Evolutionary conservation across 2,329 filamentous ascomycete genomes (phyloP).

Genomic region (Monosporascus ibericus): DNA sequence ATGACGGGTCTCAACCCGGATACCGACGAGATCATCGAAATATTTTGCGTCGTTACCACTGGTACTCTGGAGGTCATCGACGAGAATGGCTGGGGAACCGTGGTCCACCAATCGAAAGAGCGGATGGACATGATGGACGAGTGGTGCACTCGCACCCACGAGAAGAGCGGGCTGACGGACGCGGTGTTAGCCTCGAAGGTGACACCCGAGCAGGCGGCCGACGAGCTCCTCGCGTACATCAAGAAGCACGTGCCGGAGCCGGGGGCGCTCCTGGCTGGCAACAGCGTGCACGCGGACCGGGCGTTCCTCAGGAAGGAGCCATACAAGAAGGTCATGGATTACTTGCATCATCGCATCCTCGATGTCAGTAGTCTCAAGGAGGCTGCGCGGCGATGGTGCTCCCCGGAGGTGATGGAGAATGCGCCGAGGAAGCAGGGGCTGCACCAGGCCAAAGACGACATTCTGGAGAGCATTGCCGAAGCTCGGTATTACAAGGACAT

Average conservation of each 20-base stretch:
- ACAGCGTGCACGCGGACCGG: slow-evolving; percentile 86
- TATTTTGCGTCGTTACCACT: slow-evolving; percentile 88
- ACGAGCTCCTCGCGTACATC: slow-evolving; percentile 72
- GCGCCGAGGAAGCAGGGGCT: slow-evolving; percentile 67
- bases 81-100: slow-evolving; percentile 67
- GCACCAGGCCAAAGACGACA: slow-evolving; percentile 83
- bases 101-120: slow-evolving; percentile 67
- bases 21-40: slow-evolving; percentile 79
- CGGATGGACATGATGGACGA: slow-evolving; percentile 74
- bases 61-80: slow-evolving; percentile 71
- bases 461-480: slow-evolving; percentile 91
- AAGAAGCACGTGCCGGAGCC: slow-evolving; percentile 61
- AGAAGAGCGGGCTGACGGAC: slow-evolving; percentile 71
- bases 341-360: slow-evolving; percentile 84
- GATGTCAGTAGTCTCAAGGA: slow-evolving; percentile 94
- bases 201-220: slow-evolving; percentile 66
- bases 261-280: slow-evolving; percentile 76
- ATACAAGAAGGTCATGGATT: slow-evolving; percentile 65
- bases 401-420: slow-evolving; percentile 48
- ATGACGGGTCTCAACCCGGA: slow-evolving; percentile 86
- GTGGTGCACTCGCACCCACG: slow-evolving; percentile 83
- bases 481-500: slow-evolving; percentile 72
- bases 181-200: slow-evolving; percentile 68
- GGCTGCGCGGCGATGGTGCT: slow-evolving; percentile 75
- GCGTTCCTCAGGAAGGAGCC: slow-evolving; percentile 71